Base-by-base conservation (phyloP, 176 grass and related monocot genomes). In the Stipa capillata region DNA sequence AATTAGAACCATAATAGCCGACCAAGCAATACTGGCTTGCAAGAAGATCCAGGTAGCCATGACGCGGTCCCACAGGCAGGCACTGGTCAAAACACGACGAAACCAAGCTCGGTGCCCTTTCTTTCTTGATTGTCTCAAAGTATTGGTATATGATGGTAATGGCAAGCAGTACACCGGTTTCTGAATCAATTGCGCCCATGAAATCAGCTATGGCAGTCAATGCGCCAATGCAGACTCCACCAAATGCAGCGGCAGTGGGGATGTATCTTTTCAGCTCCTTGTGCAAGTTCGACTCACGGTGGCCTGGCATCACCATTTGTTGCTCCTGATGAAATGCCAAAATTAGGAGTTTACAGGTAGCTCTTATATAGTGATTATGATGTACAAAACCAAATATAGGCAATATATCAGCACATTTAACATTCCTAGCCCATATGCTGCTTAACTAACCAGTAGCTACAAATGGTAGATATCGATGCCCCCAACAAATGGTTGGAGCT, bases 151-250 rank as follows among this genome's bases (percentile, higher is more conserved):
- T 31, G 43, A 43, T 70, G n/a, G 67, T 17, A 47, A 48, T 25
- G 2, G 66, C 67, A 9, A n/a, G 43, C 43, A 49, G 7, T 16
- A 71, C n/a, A 47, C 20, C 76, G 2, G 84, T 86, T 60, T 76
- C 76, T 14, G 76, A 80, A 65, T 76, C 57, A 68, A 86, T 80
- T 65, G 76, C 67, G 37, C 69, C 84, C 67, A 80, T 74, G 21
- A 86, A 86, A 80, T 80, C 58, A 7, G 84, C 77, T 65, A 80
- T 51, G 20, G 72, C 69, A 17, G 76, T 74, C 68, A 80, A 56
- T 29, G 74, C 75, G 31, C 65, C 83, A 15, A 84, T 84, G 16
- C 82, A 85, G 37, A 78, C 58, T 42, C 66, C 66, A 34, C 68
- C 58, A 37, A 86, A 86, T n/a, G 84, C 44, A 42, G 68, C 36